Evolutionary conservation across 2,329 filamentous ascomycete genomes (phyloP).

Genomic region (Emericellopsis atlantica): DNA sequence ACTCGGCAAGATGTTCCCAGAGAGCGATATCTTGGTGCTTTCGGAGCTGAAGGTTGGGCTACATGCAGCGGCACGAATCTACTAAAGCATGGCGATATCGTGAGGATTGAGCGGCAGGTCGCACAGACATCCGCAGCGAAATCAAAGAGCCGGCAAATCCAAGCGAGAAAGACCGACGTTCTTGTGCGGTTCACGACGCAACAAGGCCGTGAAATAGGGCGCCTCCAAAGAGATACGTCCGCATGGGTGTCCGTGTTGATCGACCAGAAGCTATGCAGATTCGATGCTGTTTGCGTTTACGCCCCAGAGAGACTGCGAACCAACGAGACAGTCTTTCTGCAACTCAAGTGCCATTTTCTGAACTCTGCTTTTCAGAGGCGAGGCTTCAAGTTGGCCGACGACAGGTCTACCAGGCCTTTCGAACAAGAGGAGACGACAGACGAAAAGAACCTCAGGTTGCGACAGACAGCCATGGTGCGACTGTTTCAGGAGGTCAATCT

Average conservation of each 20-base stretch:
- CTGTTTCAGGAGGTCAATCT: constrained; percentile 84
- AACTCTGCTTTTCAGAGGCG: constrained; percentile 56
- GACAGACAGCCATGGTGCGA: constrained; percentile 79
- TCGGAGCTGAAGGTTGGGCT: constrained; percentile 85
- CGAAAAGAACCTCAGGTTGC: constrained; percentile 69
- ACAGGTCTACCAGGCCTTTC: constrained; percentile 62
- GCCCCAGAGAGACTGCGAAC: constrained; percentile 74
- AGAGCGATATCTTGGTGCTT: constrained; percentile 72
- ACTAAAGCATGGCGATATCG: constrained; percentile 67
- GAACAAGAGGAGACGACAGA: constrained; percentile 77
- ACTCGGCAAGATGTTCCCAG: constrained; percentile 18
- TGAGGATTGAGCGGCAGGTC: constrained; percentile 79
- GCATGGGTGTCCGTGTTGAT: constrained; percentile 87
- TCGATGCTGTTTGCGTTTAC: constrained; percentile 82
- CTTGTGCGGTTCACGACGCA: constrained; percentile 83
- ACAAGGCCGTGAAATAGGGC: constrained; percentile 70
- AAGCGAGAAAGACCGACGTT: constrained; percentile 63
- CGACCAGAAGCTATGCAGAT: constrained; percentile 78
- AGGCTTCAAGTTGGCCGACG: constrained; percentile 48
- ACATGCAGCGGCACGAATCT: constrained; percentile 69
- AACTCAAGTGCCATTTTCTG: constrained; percentile 68
- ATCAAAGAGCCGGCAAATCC: constrained; percentile 30
- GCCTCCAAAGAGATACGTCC: constrained; percentile 75
- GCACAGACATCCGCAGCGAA: constrained; percentile 41
- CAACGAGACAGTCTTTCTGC: constrained; percentile 89